A percentile compares a stretch with the other conserved stretches of the same genome.
phyloP scores from a whole-genome alignment of 225 moss, liverwort and hornwort genomes.

The Pseudoscleropodium purum region DNA sequence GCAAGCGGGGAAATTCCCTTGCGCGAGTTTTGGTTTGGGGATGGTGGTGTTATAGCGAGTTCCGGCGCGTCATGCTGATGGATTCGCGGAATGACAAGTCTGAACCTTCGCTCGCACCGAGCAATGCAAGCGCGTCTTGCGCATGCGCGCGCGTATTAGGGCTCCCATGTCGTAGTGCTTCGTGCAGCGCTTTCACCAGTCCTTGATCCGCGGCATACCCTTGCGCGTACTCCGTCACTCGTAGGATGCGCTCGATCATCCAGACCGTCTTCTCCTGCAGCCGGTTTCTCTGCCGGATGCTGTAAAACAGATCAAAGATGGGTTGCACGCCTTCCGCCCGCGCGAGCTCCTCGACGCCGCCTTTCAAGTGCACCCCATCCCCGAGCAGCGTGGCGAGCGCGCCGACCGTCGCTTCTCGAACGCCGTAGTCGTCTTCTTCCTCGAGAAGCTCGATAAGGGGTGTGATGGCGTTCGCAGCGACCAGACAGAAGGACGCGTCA shows the following conservation, averaged over 20 bases:
- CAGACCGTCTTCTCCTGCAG: conserved; percentile 36
- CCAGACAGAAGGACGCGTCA: conserved; percentile 32
- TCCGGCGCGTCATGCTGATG: neutral
- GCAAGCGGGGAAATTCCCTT: neutral
- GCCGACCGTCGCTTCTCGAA: conserved; percentile 26
- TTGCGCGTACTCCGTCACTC: conserved; percentile 26
- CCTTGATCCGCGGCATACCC: conserved; percentile 33
- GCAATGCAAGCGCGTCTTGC: conserved; percentile 23
- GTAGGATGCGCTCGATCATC: conserved; percentile 39
- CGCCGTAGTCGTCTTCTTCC: conserved; percentile 32
- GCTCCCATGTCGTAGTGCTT: conserved; percentile 25
- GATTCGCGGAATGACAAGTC: neutral
- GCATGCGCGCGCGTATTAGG: conserved; percentile 19
- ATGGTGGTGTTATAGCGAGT: neutral
- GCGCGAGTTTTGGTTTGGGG: neutral
- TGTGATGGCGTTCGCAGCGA: conserved; percentile 18
- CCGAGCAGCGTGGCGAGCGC: conserved; percentile 35
- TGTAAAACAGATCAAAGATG: conserved; percentile 35
- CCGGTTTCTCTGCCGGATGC: conserved; percentile 20
- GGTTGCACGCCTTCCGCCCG: conserved; percentile 39
- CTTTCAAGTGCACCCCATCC: conserved; percentile 18
- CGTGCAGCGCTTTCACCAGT: conserved; percentile 39
- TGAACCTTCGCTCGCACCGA: neutral
- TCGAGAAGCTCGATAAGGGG: conserved; percentile 32
- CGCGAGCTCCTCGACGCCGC: conserved; percentile 32